phyloP scores from a whole-genome alignment of 2,329 filamentous ascomycete genomes.

The Talaromyces atroroseus region DNA sequence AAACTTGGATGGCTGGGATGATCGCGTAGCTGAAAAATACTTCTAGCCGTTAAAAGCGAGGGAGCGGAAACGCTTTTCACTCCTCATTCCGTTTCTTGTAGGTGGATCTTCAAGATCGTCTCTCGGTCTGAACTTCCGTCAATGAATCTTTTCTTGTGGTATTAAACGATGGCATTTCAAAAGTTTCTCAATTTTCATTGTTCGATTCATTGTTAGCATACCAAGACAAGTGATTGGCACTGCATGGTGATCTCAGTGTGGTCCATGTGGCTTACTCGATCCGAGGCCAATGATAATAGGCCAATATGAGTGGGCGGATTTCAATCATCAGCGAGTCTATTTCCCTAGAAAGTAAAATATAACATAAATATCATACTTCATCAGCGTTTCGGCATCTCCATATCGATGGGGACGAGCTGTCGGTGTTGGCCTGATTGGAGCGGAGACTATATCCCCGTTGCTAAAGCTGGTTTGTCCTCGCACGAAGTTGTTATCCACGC shows the following conservation, averaged over 20 bases:
- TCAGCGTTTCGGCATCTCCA: neutral
- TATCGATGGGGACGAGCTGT: neutral
- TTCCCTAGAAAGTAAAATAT: neutral
- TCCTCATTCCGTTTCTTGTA: neutral
- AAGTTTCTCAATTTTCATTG: too few relatives aligned
- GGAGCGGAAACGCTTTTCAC: neutral
- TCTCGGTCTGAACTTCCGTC: neutral
- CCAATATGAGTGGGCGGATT: neutral
- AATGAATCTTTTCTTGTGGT: neutral
- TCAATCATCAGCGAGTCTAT: neutral
- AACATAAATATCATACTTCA: neutral
- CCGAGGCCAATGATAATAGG: neutral
- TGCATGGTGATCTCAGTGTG: neutral
- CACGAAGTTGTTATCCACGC: neutral
- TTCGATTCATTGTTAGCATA: too few relatives aligned
- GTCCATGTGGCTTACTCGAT: neutral
- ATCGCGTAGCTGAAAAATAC: neutral
- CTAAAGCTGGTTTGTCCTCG: neutral
- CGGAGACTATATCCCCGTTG: conserved; percentile 4
- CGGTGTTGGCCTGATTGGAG: neutral
- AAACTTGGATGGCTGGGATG: neutral
- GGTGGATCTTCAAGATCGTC: neutral
- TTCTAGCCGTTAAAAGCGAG: neutral
- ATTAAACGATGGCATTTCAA: neutral
- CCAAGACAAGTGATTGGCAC: neutral